Evolutionary conservation across 108 stramenopile genomes (phyloP), one percentile per base, ranked within the genome.

Genomic region (Fragilaria crotonensis): DNA sequence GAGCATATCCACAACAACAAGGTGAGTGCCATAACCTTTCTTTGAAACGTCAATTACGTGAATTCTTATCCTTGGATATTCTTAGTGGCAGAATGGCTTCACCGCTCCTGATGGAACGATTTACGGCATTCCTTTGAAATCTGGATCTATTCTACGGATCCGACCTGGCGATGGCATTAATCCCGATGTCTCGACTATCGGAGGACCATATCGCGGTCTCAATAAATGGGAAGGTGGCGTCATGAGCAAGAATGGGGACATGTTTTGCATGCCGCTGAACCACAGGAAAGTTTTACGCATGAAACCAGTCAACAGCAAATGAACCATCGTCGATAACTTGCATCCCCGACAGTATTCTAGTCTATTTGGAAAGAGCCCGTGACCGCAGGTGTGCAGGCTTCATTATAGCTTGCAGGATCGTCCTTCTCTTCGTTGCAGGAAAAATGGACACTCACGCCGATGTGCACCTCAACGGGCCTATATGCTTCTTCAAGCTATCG

Each of bases 211-310:
- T 55, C 50, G 63, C 41, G 65, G 68, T 4, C 60, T 81, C 0
- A 73, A 79, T 53, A 77, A 80, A 46, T 86, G 84, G 84, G 81
- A 86, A 59, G 84, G 84, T 9, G 84, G 84, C 2, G 79, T 86
- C 4, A 58, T 76, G 9, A 77, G 60, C 1, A 46, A 63, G 48
- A 76, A 75, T 57, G 84, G 84, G n/a, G 65, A 65, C 29, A 76
- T 78, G 48, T 85, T 74, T 50, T 85, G 80, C 66, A 81, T 81
- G 80, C 85, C 81, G 21, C 65, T 78, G 27, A 79, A 79, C 41
- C 45, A 45, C 32, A 27, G 19, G 2, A 28, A 28, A 25, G 50
- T 62, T 23, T 50, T 62, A 9, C 57, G 60, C 2, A 47, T 63
- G 23, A 28, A 22, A 27, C 26, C 41, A 48, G n/a, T n/a, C n/a